Evolutionary conservation across 805 yeast species (phyloP), one percentile per base, ranked within the genome.

Genomic region (Barnettozyma vustinii): DNA sequence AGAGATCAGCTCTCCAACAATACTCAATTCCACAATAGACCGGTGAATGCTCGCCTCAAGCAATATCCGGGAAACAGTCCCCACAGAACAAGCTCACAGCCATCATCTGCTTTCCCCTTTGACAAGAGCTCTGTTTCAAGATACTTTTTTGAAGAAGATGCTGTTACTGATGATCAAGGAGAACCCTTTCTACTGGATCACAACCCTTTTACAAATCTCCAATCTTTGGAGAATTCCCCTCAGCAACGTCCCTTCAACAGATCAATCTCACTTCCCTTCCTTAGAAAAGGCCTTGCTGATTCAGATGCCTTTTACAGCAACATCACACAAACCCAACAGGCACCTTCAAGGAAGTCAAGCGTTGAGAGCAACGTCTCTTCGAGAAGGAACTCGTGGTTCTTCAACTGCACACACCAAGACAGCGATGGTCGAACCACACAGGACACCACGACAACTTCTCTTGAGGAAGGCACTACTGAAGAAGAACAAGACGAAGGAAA

Each of bases 21-120:
- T 18, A 32, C 32, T 7, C 49, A 46, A 27, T 46, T n/a, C 25
- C 32, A 32, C 25, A 47, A 47, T 16, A 47, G 20, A 16, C 50
- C 50, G 1, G 15, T 47, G 23, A 42, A 18, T 30, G 50, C 50
- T 9, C 37, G 40, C 13, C 37, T 47, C n/a, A 47, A 42, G 13
- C 40, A 47, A 15, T 47, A 36, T 30, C 33, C 40, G 4, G 9
- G 16, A 5, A 32, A n/a, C 19, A 21, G 36, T 19, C 19, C 43
- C 27, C 20, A 18, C 15, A 36, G 48, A 10, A 23, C 48, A n/a
- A 20, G 36, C 7, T 45, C 48, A 2, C 44, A 45, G 30, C 37
- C 48, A 4, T 19, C 15, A 10, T 30, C 37, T 7, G 20, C 18
- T 20, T 13, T 32, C 25, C 27, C 23, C 39, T 18, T 16, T 20